Evolutionary conservation across 306 rosid species (phyloP).

Genomic region (Betula pendula): DNA sequence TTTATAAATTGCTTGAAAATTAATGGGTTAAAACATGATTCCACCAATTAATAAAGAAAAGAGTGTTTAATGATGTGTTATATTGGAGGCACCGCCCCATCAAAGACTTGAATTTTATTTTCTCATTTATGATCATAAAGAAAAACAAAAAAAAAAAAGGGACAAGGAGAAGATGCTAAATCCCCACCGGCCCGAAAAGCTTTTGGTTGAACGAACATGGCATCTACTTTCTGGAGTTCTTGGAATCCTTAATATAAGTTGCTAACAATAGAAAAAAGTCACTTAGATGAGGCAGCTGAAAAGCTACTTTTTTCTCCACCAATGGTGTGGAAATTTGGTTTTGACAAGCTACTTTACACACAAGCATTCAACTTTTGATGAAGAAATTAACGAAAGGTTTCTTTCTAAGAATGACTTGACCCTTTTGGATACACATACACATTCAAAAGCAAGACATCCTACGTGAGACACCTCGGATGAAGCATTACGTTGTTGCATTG

Average conservation of each 20-base stretch:
- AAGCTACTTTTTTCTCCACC: constrained; percentile 62
- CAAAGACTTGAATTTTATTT: background rate
- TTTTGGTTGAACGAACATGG: constrained; percentile 47
- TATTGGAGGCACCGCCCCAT: constrained; percentile 52
- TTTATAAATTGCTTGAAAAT: no score
- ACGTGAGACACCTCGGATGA: constrained; percentile 53
- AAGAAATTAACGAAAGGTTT: constrained; percentile 48
- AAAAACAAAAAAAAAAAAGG: background rate
- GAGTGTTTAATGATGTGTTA: background rate
- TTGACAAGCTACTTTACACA: constrained; percentile 57
- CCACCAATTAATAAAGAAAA: background rate
- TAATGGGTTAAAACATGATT: background rate
- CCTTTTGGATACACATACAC: constrained; percentile 37
- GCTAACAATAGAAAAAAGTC: constrained; percentile 74
- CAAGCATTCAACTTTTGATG: constrained; percentile 54
- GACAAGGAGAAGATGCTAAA: constrained; percentile 65
- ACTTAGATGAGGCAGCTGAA: constrained; percentile 52
- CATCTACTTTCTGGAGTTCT: constrained; percentile 47
- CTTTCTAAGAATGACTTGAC: constrained; percentile 41
- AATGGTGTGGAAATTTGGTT: constrained; percentile 48
- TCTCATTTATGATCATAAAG: constrained; percentile 10
- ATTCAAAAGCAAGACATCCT: constrained; percentile 58
- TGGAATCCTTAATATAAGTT: constrained; percentile 65
- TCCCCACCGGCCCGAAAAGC: constrained; percentile 50
- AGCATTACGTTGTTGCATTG: constrained; percentile 44